These are phyloP conservation scores for Ustilago sp. DNA, from an alignment of 1,284 basidiomycete species.

Conservation along the genomic window DNA sequence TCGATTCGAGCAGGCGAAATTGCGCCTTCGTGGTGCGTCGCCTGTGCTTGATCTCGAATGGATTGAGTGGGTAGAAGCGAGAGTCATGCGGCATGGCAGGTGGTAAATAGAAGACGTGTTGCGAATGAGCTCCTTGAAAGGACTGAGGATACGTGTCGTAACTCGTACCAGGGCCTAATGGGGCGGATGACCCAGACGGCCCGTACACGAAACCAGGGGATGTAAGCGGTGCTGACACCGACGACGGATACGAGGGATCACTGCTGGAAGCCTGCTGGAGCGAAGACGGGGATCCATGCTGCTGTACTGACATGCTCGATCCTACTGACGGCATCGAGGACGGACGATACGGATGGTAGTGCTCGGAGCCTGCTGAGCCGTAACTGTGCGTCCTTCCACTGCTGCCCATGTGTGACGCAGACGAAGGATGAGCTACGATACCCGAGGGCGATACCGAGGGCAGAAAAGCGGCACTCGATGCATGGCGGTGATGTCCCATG, in stretches of 20 bases:
- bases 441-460: conserved; percentile 21
- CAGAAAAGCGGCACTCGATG: conserved; percentile 26
- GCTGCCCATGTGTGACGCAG: conserved; percentile 12
- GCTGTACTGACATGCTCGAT: conserved; percentile 12
- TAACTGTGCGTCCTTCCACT: conserved; percentile 15
- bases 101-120: conserved; percentile 33
- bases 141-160: conserved; percentile 15
- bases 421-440: conserved; percentile 1
- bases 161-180: not conserved
- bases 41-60: conserved; percentile 65
- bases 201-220: conserved; percentile 30
- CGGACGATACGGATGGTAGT: conserved; percentile 27
- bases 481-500: conserved; percentile 26
- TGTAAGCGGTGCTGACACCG: conserved; percentile 1
- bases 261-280: not conserved
- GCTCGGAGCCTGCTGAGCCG: conserved; percentile 8
- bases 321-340: conserved; percentile 15
- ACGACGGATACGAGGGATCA: conserved; percentile 2
- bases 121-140: conserved; percentile 14
- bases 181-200: conserved; percentile 10
- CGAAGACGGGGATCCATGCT: conserved; percentile 9
- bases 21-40: conserved; percentile 62
- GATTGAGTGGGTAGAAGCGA: conserved; percentile 51
- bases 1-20: conserved; percentile 58
- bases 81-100: conserved; percentile 24